These are phyloP conservation scores for Suillus weaverae DNA, from an alignment of 768 basidiomycete genomes.

Conservation along the genomic window DNA sequence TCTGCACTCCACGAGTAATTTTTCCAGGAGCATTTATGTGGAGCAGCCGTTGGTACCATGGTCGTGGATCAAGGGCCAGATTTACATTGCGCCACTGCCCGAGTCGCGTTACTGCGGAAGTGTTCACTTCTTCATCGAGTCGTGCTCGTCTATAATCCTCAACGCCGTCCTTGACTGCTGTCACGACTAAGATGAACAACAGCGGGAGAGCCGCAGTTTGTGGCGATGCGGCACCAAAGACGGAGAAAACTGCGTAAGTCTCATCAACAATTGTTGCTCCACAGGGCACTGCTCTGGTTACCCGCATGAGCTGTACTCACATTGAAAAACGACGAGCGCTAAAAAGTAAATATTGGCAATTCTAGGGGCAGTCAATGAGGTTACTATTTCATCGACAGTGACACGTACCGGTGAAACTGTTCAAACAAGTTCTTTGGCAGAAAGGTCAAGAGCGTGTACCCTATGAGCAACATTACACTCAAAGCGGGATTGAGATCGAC, in stretches of 20 bases:
- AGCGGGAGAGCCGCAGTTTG: slow-evolving; percentile 83
- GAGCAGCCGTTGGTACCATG: slow-evolving; percentile 74
- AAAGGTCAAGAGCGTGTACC: slow-evolving; percentile 90
- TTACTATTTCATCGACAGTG: neutral
- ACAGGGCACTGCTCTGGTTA: neutral
- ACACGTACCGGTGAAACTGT: slow-evolving; percentile 81
- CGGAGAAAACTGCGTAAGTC: slow-evolving; percentile 64
- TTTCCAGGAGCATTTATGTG: slow-evolving; percentile 69
- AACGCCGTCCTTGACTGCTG: slow-evolving; percentile 92
- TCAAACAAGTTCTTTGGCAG: slow-evolving; percentile 93
- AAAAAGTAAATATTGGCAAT: slow-evolving; percentile 95
- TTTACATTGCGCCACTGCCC: slow-evolving; percentile 91
- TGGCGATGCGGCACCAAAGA: slow-evolving; percentile 88
- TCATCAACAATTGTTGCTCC: slow-evolving; percentile 14
- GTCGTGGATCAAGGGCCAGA: slow-evolving; percentile 72
- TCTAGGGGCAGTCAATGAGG: slow-evolving; percentile 34
- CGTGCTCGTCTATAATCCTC: slow-evolving; percentile 92
- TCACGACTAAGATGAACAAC: slow-evolving; percentile 82
- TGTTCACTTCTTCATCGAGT: slow-evolving; percentile 94
- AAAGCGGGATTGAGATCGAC: neutral
- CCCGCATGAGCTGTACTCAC: slow-evolving; percentile 38
- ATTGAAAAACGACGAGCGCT: slow-evolving; percentile 74
- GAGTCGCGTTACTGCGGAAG: slow-evolving; percentile 87
- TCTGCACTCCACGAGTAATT: slow-evolving; percentile 82
- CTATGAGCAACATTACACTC: slow-evolving; percentile 37